phyloP scores from a whole-genome alignment of 1,139 yeast species.

The Saccharomycopsis hybrid region DNA sequence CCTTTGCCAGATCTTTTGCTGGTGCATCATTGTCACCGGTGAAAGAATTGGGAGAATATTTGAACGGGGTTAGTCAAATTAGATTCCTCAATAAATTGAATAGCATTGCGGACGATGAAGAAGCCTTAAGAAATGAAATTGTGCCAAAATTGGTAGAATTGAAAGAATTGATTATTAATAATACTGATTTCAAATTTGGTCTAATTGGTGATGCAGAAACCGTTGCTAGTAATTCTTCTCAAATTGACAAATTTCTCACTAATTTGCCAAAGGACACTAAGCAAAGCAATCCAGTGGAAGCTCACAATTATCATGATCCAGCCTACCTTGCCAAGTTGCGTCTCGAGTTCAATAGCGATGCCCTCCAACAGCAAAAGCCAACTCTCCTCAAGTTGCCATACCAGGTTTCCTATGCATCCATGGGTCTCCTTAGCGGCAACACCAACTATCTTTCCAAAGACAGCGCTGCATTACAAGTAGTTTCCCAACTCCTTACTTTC shows the following conservation, averaged over 20 bases:
- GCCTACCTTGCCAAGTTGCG: constrained; percentile 10
- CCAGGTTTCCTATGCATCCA: constrained; percentile 81
- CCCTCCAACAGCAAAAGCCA: background rate
- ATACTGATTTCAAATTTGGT: constrained; percentile 39
- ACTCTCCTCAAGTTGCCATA: constrained; percentile 64
- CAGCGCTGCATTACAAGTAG: constrained; percentile 78
- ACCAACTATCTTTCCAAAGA: constrained; percentile 63
- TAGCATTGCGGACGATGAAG: constrained; percentile 47
- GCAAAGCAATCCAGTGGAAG: constrained; percentile 9
- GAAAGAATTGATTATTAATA: constrained; percentile 37
- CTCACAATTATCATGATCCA: constrained; percentile 1
- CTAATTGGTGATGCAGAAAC: constrained; percentile 51
- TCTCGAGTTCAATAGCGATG: background rate
- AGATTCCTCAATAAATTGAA: constrained; percentile 61
- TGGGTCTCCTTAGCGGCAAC: constrained; percentile 68
- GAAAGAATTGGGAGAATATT: constrained; percentile 53
- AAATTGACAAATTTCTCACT: constrained; percentile 32
- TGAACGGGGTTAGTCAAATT: constrained; percentile 73
- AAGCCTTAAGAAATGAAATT: constrained; percentile 43
- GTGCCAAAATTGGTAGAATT: constrained; percentile 61
- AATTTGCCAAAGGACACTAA: constrained; percentile 12
- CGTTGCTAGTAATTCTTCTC: constrained; percentile 37
- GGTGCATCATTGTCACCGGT: constrained; percentile 57
- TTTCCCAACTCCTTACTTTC: constrained; percentile 75
- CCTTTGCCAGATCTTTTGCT: constrained; percentile 69